Evolutionary conservation across 495 filamentous ascomycete genomes (phyloP), one percentile per base, ranked within the genome.

Genomic region (Penicillium paradoxum): DNA sequence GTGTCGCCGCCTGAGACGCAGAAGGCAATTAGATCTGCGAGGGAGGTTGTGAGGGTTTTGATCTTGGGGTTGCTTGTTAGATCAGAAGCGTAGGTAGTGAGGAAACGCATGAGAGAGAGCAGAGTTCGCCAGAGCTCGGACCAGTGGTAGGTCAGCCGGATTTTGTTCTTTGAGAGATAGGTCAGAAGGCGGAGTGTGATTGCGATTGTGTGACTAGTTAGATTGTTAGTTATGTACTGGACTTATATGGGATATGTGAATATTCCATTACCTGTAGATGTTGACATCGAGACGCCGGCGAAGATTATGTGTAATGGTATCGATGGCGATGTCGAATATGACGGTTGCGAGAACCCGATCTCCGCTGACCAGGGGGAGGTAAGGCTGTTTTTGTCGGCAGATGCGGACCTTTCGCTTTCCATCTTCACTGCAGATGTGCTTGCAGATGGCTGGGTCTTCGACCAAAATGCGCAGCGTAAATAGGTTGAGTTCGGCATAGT

Each of bases 261-360:
- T 53, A n/a, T 48, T 59, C 53, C 54, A 14, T 27, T 66, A 83
- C 55, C 83, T 87, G 69, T 97, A 97, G 18, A 97, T 79, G 33
- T 86, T 82, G 37, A 88, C 84, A 69, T 97, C 91, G 6, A 98
- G 77, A 18, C 84, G 83, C 27, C 89, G 82, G 22, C 89, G 84
- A 9, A 97, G 78, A 70, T 98, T 98, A 72, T 98, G 93, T 49
- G 90, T 95, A 62, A 97, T 86, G 11, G 87, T 89, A 64, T 96
- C 93, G 36, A 93, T 77, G 71, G 95, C 80, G 15, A 88, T 81
- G 61, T 97, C 95, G 46, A 98, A 73, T 30, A 97, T 81, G 15
- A 83, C 81, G 3, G 88, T 80, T 18, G 84, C 85, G 11, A 89
- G 70, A 10, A 88, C 73, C 15, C 91, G 81, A 17, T 93, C 85